Conservation (phyloP, 192 early-diverging fungal genomes). For the Coemansia sp. region DNA sequence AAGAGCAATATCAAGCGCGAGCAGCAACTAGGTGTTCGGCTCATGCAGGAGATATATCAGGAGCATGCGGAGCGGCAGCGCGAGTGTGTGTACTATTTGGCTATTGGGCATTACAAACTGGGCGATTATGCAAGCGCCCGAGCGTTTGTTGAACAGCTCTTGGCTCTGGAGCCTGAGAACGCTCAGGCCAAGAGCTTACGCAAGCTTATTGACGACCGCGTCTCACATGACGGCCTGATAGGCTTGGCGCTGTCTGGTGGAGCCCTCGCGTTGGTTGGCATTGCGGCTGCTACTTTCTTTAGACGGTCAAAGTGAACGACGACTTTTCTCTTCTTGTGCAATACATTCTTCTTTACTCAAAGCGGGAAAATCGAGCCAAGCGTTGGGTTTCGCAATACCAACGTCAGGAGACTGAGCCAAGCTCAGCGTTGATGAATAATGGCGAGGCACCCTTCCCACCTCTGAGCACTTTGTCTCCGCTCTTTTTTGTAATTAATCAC, state of each 20-base stretch:
- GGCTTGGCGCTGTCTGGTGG: conserved; percentile 88
- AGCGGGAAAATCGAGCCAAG: background rate
- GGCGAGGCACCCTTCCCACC: background rate
- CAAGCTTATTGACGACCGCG: conserved; percentile 78
- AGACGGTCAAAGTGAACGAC: conserved; percentile 26
- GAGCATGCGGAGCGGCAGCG: conserved; percentile 79
- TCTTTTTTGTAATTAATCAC: background rate
- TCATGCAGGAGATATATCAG: conserved; percentile 82
- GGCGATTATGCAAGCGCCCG: conserved; percentile 82
- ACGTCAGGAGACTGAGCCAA: background rate
- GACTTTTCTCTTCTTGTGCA: background rate
- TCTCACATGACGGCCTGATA: conserved; percentile 80
- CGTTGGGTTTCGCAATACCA: background rate
- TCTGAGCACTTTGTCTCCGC: background rate
- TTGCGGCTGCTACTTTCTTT: conserved; percentile 56
- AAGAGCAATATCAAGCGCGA: conserved; percentile 65
- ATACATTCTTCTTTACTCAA: background rate
- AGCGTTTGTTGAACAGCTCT: conserved; percentile 77
- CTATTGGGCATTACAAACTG: conserved; percentile 88
- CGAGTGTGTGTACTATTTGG: conserved; percentile 95
- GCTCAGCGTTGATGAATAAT: background rate
- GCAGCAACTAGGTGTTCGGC: conserved; percentile 73
- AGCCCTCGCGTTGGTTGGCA: conserved; percentile 66
- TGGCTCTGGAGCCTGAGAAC: conserved; percentile 83
- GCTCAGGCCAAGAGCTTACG: conserved; percentile 72